Evolutionary conservation across 495 filamentous ascomycete genomes (phyloP), one percentile per base, ranked within the genome.

Genomic region (Neurospora sp.): DNA sequence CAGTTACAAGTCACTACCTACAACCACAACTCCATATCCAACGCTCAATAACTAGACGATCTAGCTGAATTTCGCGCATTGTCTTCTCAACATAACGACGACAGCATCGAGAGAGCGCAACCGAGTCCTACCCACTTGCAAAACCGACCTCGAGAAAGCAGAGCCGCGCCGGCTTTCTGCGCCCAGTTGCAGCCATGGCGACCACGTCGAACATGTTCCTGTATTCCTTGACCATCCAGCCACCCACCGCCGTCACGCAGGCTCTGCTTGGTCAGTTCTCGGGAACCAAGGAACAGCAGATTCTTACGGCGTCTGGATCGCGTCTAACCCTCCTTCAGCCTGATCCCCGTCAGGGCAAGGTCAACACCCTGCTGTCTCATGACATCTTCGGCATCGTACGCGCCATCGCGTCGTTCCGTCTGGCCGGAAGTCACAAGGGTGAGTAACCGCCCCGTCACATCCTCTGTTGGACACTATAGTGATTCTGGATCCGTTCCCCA

Each of bases 161-260:
- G 74, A 84, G 85, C 85, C 83, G 84, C 84, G 84, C 86, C 84
- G 85, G 84, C 83, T 84, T 80, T 79, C 86, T 86, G 87, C 85
- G 84, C 83, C 80, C 70, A 73, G 54, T 66, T 66, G 76, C 70
- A 72, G 92, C 77, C 84, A 99, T 99, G 96, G 94, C 96, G 81
- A 95, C 93, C 74, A 97, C 94, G 60, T 97, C 94, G 77, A 93
- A 93, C 79, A 96, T 97, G 94, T 97, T 97, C 81, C 91, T 98
- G 87, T 98, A 98, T 86, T 94, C 93, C 69, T 85, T 98, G 81
- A 98, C 96, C 27, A 90, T 99, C 78, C 92, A 97, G 82, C 91
- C 93, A 73, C 93, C 96, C 37, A 93, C 94, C 70, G 91, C 94
- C 42, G 87, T 97, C 76, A 94, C 91, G 18, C 92, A 97, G 84